Evolutionary conservation across 2,329 filamentous ascomycete species (phyloP).

Genomic region (Hansfordia pulvinata): DNA sequence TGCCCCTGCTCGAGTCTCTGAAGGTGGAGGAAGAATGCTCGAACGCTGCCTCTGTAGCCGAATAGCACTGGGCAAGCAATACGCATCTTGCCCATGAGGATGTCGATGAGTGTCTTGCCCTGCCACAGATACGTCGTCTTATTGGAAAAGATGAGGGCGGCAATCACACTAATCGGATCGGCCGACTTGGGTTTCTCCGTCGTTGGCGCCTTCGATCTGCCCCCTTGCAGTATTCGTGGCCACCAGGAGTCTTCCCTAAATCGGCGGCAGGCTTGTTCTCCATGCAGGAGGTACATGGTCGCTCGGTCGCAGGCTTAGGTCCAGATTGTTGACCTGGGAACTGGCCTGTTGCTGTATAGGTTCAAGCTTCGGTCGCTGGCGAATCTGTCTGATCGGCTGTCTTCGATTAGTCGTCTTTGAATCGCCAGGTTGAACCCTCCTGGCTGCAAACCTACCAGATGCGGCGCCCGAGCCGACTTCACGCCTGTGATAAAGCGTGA

Average conservation of each 20-base stretch:
- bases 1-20: no score
- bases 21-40: no score
- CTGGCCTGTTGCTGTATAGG: slow-evolving; percentile 5
- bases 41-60: slow-evolving; percentile 63
- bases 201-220: no score
- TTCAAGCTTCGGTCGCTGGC: slow-evolving; percentile 7
- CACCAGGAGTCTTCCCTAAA: slow-evolving; percentile 9
- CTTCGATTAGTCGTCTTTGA: not conserved
- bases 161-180: slow-evolving; percentile 67
- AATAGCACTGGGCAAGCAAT: slow-evolving; percentile 74
- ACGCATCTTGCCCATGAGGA: slow-evolving; percentile 78
- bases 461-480: not conserved
- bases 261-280: slow-evolving; percentile 4
- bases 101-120: slow-evolving; percentile 59
- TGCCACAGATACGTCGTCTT: slow-evolving; percentile 54
- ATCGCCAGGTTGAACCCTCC: no score
- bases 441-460: no score
- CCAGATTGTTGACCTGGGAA: slow-evolving; percentile 1
- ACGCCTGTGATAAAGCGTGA: slow-evolving; percentile 1
- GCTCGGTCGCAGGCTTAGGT: not conserved
- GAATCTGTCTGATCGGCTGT: not conserved
- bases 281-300: slow-evolving; percentile 7
- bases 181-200: slow-evolving; percentile 53
- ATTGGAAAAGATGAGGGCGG: slow-evolving; percentile 61
- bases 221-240: slow-evolving; percentile 37